Conservation (phyloP, 2,329 filamentous ascomycete genomes). For the Zymoseptoria pseudotritici region DNA sequence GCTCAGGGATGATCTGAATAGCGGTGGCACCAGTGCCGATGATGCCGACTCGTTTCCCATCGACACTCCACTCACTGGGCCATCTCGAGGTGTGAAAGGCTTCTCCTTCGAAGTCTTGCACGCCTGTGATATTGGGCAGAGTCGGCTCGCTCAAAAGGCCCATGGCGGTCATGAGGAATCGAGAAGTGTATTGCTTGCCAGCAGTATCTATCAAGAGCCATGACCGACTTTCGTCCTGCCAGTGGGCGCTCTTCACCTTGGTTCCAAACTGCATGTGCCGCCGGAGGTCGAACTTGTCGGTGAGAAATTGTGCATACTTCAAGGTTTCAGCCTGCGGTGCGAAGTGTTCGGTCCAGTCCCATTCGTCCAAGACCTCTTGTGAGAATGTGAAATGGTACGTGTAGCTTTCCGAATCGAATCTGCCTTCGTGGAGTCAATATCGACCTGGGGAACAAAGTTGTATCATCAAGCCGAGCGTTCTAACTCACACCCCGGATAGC, state of each 20-base stretch:
- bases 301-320: constrained; percentile 42
- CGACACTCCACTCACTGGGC: constrained; percentile 27
- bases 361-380: constrained; percentile 37
- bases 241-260: constrained; percentile 29
- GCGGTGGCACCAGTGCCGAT: constrained; percentile 38
- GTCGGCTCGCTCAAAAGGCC: constrained; percentile 23
- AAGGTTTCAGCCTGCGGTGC: constrained; percentile 38
- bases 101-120: constrained; percentile 32
- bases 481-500: constrained; percentile 26
- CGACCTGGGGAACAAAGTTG: background rate
- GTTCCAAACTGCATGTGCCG: constrained; percentile 38
- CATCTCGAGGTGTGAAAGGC: constrained; percentile 34
- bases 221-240: constrained; percentile 22
- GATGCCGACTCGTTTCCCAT: constrained; percentile 32
- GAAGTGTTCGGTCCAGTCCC: constrained; percentile 34
- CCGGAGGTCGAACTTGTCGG: constrained; percentile 38
- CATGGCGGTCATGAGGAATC: constrained; percentile 39
- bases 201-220: constrained; percentile 29
- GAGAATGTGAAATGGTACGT: constrained; percentile 40
- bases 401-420: constrained; percentile 40
- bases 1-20: constrained; percentile 31
- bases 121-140: constrained; percentile 29
- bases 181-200: constrained; percentile 30
- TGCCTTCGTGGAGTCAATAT: constrained; percentile 12
- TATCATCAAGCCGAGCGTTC: background rate